A percentile compares a stretch with the other conserved stretches of the same genome.
Conservation (phyloP, 1,284 basidiomycete genomes). For the Gomphus sp. region DNA sequence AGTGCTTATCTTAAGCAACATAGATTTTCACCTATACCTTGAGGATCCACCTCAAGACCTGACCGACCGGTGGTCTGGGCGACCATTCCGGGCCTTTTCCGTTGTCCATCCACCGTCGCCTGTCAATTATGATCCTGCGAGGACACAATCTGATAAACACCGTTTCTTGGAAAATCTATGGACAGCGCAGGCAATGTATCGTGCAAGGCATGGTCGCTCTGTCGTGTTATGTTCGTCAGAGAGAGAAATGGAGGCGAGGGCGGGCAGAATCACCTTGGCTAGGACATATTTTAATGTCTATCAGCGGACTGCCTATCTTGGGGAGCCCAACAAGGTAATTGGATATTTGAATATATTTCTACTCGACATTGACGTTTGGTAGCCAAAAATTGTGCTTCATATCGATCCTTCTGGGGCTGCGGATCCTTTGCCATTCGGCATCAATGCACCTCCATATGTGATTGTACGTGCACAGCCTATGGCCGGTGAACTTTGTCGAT, state of each 20-base stretch:
- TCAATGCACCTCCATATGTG: slow-evolving; percentile 59
- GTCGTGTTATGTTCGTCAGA: slow-evolving; percentile 64
- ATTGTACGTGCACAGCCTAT: slow-evolving; percentile 71
- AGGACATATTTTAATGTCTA: slow-evolving; percentile 82
- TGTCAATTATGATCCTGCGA: slow-evolving; percentile 51
- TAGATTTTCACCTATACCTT: slow-evolving; percentile 80
- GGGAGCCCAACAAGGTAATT: slow-evolving; percentile 65
- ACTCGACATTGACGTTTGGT: slow-evolving; percentile 6
- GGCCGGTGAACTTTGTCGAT: slow-evolving; percentile 72
- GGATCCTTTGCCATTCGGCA: slow-evolving; percentile 66
- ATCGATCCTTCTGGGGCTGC: slow-evolving; percentile 68
- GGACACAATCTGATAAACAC: slow-evolving; percentile 58
- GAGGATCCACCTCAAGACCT: slow-evolving; percentile 75
- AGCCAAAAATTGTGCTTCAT: slow-evolving; percentile 86
- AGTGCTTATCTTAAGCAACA: slow-evolving; percentile 4
- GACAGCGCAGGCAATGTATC: slow-evolving; percentile 72
- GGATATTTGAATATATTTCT: background rate
- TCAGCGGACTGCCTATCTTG: slow-evolving; percentile 64
- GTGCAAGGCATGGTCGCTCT: slow-evolving; percentile 59
- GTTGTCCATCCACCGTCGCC: slow-evolving; percentile 64
- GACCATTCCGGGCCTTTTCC: slow-evolving; percentile 69
- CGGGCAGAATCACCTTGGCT: slow-evolving; percentile 54
- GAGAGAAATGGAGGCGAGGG: slow-evolving; percentile 56
- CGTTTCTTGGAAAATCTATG: slow-evolving; percentile 85
- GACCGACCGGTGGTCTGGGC: slow-evolving; percentile 73